A percentile compares a stretch with the other conserved stretches of the same genome.
phyloP scores from a whole-genome alignment of 192 early-diverging fungal species.

The Backusella circina region DNA sequence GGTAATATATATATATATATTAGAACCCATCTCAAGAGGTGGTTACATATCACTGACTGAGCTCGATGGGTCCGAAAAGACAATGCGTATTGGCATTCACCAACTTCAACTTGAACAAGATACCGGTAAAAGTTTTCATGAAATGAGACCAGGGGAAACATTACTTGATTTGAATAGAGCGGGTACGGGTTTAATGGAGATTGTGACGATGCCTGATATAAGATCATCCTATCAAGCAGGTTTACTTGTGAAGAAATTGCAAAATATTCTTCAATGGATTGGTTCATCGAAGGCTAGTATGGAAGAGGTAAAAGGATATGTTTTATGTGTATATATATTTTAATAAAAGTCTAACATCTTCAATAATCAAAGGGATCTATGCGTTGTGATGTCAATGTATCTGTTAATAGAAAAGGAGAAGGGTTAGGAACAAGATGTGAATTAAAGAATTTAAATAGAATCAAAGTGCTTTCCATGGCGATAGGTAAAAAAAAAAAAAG shows the following conservation, averaged over 20 bases:
- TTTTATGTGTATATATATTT: too few relatives aligned
- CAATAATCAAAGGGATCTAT: constrained; percentile 58
- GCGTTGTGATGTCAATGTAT: constrained; percentile 93
- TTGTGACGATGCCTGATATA: constrained; percentile 88
- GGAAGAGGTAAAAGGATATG: constrained; percentile 86
- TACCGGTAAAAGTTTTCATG: constrained; percentile 81
- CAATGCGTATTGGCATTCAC: constrained; percentile 59
- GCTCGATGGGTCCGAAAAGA: constrained; percentile 56
- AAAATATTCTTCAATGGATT: constrained; percentile 64
- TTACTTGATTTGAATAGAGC: constrained; percentile 86
- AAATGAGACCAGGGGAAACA: constrained; percentile 52
- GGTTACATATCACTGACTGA: constrained; percentile 57
- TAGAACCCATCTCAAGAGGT: constrained; percentile 75
- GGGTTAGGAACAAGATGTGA: constrained; percentile 68
- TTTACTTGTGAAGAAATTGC: constrained; percentile 73
- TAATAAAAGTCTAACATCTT: too few relatives aligned
- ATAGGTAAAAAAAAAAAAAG: constrained; percentile 42
- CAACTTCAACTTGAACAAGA: constrained; percentile 94
- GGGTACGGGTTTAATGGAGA: constrained; percentile 85
- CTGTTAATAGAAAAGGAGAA: constrained; percentile 56
- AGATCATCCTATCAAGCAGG: constrained; percentile 74
- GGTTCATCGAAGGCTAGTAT: constrained; percentile 75
- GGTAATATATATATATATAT: neutral
- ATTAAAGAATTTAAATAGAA: constrained; percentile 78
- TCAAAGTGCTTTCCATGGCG: constrained; percentile 63